Base-by-base conservation (phyloP, 2,329 filamentous ascomycete species). In the Volutella citrinella region DNA sequence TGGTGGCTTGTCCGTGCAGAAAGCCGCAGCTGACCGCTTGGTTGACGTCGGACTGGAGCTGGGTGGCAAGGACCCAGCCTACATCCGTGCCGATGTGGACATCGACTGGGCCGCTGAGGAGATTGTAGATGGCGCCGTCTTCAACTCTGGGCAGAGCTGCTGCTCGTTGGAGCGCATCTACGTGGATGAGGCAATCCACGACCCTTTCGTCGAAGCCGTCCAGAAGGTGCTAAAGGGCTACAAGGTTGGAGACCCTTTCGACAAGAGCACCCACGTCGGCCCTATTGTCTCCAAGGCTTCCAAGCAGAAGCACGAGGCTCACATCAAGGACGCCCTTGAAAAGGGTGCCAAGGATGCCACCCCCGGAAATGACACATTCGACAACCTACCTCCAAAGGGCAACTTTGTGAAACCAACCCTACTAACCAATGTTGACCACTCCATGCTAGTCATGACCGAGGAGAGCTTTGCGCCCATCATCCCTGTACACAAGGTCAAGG, bases 101-200 rank as follows among this genome's bases (percentile, higher is more conserved):
- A 64, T 95, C 29, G 79, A 80, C 29, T 96, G 90, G 91, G 90
- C 84, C 1, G 91, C 91, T 0, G 89, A 86, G 49, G 89, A 96
- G 64, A 93, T 97, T 52, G 88, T 97, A 11, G 91, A 97, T 51
- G 91, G 91, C 14, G 83, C 89, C n/a, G 72, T 97, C 37, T 97
- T 97, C 74, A 97, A 97, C 68, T 95, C 90, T 32, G 91, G 91
- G n/a, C 91, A 97, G 69, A 95, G 88, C 59, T 97, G 91, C 71
- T 97, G 91, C 65, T 86, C 88, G 16, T 73, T 97, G 34, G 91
- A 97, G 67, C 76, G 91, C 20, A 80, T 97, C 14, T 97, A 97
- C 54, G 90, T 97, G 6, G 81, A 93, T 53, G 84, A 86, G 55
- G 81, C 78, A 49, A 78, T 97, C 30, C 81, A 96, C 60, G 88